Conservation (phyloP, 2,329 filamentous ascomycete species). For the Talaromyces sp. region DNA sequence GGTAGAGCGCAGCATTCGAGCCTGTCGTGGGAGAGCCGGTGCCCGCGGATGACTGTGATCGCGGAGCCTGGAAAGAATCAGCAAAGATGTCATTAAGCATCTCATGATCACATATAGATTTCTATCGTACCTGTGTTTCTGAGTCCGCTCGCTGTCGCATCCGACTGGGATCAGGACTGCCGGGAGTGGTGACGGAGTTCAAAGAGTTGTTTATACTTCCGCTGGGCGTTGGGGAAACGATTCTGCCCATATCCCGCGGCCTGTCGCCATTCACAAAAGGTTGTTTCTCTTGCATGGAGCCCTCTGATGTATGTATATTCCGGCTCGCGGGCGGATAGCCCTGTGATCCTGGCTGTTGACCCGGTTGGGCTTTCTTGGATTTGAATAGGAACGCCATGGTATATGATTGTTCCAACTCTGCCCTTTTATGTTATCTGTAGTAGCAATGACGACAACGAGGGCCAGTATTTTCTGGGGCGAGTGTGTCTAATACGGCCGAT, state of each 20-base stretch:
- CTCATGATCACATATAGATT: neutral
- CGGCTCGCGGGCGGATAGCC: slow-evolving; percentile 52
- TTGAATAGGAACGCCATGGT: slow-evolving; percentile 79
- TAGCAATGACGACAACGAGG: neutral
- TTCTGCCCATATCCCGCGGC: slow-evolving; percentile 32
- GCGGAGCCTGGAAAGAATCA: slow-evolving; percentile 25
- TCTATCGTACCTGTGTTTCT: slow-evolving; percentile 51
- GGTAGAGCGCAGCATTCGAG: slow-evolving; percentile 79
- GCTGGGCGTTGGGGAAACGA: slow-evolving; percentile 67
- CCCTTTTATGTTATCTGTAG: neutral
- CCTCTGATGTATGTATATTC: slow-evolving; percentile 57
- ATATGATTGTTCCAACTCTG: neutral
- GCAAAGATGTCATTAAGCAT: neutral
- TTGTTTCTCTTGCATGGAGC: slow-evolving; percentile 39
- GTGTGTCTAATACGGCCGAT: neutral
- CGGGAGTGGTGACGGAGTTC: slow-evolving; percentile 63
- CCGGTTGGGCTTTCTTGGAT: slow-evolving; percentile 70
- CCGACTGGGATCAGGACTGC: slow-evolving; percentile 64
- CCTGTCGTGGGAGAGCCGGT: slow-evolving; percentile 44
- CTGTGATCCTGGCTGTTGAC: slow-evolving; percentile 24
- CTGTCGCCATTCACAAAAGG: slow-evolving; percentile 48
- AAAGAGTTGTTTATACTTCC: slow-evolving; percentile 65
- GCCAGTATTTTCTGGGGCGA: neutral
- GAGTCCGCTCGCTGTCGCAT: slow-evolving; percentile 54
- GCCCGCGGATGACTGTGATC: slow-evolving; percentile 54